Base-by-base conservation (phyloP, 2,329 filamentous ascomycete genomes). In the Mollisiaceae sp. region DNA sequence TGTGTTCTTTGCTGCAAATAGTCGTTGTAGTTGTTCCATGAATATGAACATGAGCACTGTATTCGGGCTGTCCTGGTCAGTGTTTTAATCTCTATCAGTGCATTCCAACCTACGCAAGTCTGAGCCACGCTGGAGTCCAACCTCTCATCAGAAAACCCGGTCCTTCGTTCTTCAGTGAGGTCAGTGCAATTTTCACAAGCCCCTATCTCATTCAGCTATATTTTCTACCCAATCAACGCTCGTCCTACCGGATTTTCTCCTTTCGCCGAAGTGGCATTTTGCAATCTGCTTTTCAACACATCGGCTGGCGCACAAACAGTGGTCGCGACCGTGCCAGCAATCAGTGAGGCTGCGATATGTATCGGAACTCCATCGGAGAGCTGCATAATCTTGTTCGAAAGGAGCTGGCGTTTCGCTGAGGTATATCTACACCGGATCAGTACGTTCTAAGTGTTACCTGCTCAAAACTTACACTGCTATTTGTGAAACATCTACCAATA, bases 1-100 rank as follows among this genome's bases (percentile, higher is more conserved):
- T 18, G 64, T 67, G 18, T 60, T 67, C 35, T 41, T 50, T 15
- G 55, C 50, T 32, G 59, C 59, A 20, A 69, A 60, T n/a, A 81
- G 62, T n/a, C 75, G 70, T 61, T 79, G 73, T 43, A 82, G 71
- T 69, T 81, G 78, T 68, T 82, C 79, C 76, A 82, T 81, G 62
- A 82, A 81, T 0, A 82, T 76, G 68, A 81, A 82, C 0, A 79
- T 82, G 62, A 82, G 71, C n/a, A 82, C 75, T 0, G 80, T 82
- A 55, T 81, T 79, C 0, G 80, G 80, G 39, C 79, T 80, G 45
- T 1, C 14, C 18, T 22, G 8, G 67, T 74, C 56, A 72, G 67
- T 2, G 12, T 24, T 11, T 27, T 32, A 14, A 38, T 0, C 0
- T 2, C 12, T 36, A 1, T 14, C 11, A 24, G 27, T n/a, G 43